A percentile compares a stretch with the other conserved stretches of the same genome.
These are phyloP conservation scores for Trichoderma citrinoviride DNA, from an alignment of 2,329 filamentous ascomycete species.

Conservation along the genomic window DNA sequence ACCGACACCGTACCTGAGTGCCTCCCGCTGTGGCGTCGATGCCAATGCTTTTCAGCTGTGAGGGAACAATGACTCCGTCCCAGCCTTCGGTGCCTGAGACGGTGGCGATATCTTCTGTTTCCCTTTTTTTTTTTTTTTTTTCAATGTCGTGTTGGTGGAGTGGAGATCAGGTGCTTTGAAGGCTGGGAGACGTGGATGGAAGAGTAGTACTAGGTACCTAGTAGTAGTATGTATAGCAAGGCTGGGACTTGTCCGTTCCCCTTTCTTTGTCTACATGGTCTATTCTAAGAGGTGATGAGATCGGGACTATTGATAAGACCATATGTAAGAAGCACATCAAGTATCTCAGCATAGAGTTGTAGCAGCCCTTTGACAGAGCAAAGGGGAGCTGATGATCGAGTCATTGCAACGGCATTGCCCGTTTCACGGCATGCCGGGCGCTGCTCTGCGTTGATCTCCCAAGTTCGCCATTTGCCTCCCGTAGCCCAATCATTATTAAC, in stretches of 20 bases:
- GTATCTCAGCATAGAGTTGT: too few species aligned
- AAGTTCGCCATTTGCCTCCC: background rate
- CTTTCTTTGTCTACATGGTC: background rate
- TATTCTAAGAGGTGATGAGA: background rate
- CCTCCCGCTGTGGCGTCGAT: background rate
- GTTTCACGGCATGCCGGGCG: slow-evolving; percentile 4
- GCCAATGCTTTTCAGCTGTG: too few species aligned
- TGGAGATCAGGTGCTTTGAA: slow-evolving; percentile 3
- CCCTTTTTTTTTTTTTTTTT: background rate
- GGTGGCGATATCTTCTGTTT: background rate
- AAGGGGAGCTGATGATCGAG: background rate
- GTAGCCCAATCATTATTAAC: background rate
- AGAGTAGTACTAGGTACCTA: background rate
- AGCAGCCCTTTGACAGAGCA: background rate
- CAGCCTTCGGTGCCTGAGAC: slow-evolving; percentile 10
- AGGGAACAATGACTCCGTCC: background rate
- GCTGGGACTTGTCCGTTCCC: background rate
- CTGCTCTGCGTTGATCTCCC: background rate
- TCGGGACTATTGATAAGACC: background rate
- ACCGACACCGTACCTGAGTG: too few species aligned
- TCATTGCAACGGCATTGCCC: background rate
- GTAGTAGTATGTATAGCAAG: background rate
- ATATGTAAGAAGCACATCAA: background rate
- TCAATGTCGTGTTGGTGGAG: background rate
- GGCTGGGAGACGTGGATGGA: background rate